A percentile compares a stretch with the other conserved stretches of the same genome.
Conservation (phyloP, 1,139 yeast species). For the Spencermartinsiella ligniputridi region DNA sequence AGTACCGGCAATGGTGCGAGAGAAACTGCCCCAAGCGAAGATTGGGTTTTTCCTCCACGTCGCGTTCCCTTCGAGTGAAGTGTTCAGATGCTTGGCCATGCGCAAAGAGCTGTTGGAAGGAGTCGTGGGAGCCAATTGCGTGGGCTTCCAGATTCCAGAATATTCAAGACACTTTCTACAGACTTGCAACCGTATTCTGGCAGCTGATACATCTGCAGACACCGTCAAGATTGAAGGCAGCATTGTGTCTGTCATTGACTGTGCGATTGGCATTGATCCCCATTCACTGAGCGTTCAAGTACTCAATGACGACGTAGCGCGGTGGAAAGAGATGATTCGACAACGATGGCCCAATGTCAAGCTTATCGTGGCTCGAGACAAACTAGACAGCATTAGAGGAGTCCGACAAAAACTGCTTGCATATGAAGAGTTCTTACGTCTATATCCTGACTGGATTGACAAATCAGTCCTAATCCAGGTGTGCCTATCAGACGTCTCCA, state of each 20-base stretch:
- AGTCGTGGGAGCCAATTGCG: constrained; percentile 80
- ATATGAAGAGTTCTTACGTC: constrained; percentile 68
- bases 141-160: constrained; percentile 88
- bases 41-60: constrained; percentile 92
- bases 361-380: constrained; percentile 82
- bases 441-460: constrained; percentile 67
- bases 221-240: constrained; percentile 70
- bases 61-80: constrained; percentile 94
- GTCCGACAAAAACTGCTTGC: constrained; percentile 83
- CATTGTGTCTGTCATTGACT: constrained; percentile 60
- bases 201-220: constrained; percentile 74
- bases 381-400: constrained; percentile 83
- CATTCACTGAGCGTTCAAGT: constrained; percentile 47
- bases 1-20: constrained; percentile 80
- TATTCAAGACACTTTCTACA: constrained; percentile 91
- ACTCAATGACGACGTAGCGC: constrained; percentile 47
- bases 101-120: constrained; percentile 75
- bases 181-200: constrained; percentile 76
- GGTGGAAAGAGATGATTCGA: constrained; percentile 69
- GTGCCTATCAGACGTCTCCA: constrained; percentile 53
- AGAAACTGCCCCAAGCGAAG: constrained; percentile 71
- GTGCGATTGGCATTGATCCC: constrained; percentile 88
- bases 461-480: constrained; percentile 77
- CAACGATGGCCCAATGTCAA: constrained; percentile 72
- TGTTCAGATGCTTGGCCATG: constrained; percentile 89